Base-by-base conservation (phyloP, 2,329 filamentous ascomycete genomes). In the Apiospora pterosperma region DNA sequence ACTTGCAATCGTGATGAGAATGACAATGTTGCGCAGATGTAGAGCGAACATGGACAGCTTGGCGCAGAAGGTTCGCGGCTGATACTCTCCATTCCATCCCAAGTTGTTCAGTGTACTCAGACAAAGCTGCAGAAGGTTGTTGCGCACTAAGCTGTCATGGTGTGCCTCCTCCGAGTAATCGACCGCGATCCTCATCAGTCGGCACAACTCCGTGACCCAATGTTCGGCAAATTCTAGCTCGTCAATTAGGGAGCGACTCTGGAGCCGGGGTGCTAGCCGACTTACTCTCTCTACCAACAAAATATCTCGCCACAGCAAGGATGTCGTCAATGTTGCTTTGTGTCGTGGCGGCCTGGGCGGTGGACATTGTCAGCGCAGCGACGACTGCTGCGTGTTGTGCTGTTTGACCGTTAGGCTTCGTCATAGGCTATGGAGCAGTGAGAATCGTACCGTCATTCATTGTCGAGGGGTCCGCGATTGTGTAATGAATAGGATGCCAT, bases 161-260 rank as follows among this genome's bases (percentile, higher is more conserved):
- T 87, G 85, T 1, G 87, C 81, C 66, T 97, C 92, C 60, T 92
- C 86, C 0, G 92, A 91, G 73, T 94, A 96, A 77, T 98, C 95
- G 59, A 94, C 87, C 61, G 89, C 88, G 36, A 92, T 83, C 67
- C 89, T 90, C 62, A 94, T 80, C 64, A 91, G 87, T 44, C 86
- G 84, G 62, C 92, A 88, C 14, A 93, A 80, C 68, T 92, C 89
- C 44, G 81, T 83, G 62, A 92, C 80, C 81, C 89, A 88, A 65
- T 88, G 82, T 48, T 83, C 81, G 62, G 87, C 80, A 68, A 91
- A 88, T 61, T 84, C 86, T 89, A 58, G 11, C 11, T 23, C 25
- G 12, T n/a, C 5, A 2, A 19, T 34, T 10, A 55, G 48, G 28
- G 25, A 28, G 2, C 4, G 19, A 2, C 16, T 34, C 16, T n/a